Conservation (phyloP, 2,329 filamentous ascomycete species). For the Ceratocystis ficicola region DNA sequence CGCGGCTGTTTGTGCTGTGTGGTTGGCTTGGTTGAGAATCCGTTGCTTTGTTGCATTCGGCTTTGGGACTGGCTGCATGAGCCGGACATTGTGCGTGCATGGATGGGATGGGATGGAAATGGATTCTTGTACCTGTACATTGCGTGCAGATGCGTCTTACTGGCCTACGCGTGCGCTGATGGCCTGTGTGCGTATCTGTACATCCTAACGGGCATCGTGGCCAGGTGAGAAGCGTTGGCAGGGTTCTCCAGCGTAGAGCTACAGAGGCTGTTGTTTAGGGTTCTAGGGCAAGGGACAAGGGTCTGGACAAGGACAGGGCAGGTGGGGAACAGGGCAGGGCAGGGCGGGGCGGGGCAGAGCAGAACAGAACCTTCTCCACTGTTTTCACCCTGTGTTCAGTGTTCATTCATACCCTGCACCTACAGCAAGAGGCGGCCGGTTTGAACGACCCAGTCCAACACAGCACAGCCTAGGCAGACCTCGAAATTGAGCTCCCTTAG, state of each 20-base stretch:
- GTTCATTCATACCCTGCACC: background rate
- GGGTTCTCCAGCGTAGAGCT: no score
- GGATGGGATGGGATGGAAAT: background rate
- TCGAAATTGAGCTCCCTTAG: no score
- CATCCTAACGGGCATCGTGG: no score
- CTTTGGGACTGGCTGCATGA: background rate
- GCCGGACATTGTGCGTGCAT: background rate
- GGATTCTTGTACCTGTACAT: background rate
- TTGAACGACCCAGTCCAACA: background rate
- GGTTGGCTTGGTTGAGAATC: background rate
- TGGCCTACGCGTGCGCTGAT: no score
- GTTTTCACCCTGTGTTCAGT: no score
- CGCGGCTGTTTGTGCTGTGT: constrained; percentile 11
- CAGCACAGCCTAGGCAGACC: no score
- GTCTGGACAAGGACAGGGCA: background rate
- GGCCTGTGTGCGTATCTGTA: no score
- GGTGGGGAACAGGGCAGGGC: background rate
- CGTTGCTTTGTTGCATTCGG: background rate
- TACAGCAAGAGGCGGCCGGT: background rate
- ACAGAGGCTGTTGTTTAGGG: no score
- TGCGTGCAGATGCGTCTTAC: background rate
- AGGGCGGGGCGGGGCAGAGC: background rate
- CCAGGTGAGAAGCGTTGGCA: no score
- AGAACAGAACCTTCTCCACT: background rate
- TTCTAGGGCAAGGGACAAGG: background rate